phyloP scores from a whole-genome alignment of 345 rosid species.

The Acer yangbiense region DNA sequence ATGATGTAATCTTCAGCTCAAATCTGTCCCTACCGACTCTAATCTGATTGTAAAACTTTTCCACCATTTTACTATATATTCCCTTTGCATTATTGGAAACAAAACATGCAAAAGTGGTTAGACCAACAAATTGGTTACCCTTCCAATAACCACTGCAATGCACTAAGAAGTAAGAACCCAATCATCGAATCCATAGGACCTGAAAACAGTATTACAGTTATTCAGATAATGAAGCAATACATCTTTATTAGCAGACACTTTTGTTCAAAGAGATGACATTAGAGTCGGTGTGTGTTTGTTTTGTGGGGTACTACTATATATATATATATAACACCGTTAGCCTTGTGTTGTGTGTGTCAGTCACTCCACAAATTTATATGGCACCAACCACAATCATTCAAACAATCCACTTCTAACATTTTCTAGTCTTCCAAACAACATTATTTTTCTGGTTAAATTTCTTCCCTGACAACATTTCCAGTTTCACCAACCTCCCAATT shows the following conservation, averaged over 20 bases:
- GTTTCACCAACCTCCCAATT: constrained; percentile 2
- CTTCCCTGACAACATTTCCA: constrained; percentile 9
- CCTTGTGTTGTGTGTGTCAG: constrained; percentile 11
- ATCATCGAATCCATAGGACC: too few species aligned
- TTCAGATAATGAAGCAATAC: too few species aligned
- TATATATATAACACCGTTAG: neutral
- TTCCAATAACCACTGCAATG: too few species aligned
- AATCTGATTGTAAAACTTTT: too few species aligned
- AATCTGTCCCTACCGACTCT: too few species aligned
- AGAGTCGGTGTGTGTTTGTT: constrained; percentile 16
- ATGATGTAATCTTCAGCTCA: too few species aligned
- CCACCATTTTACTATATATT: too few species aligned
- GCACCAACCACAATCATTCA: constrained; percentile 26
- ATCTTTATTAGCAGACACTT: constrained; percentile 12
- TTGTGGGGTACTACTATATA: constrained; percentile 15
- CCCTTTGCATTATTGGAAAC: too few species aligned
- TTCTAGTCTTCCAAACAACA: constrained; percentile 11
- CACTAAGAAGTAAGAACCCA: too few species aligned
- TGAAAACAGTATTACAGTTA: too few species aligned
- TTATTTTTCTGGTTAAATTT: constrained; percentile 13
- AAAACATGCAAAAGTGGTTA: too few species aligned
- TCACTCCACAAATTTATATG: neutral
- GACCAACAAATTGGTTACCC: too few species aligned
- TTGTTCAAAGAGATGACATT: constrained; percentile 39
- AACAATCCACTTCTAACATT: neutral